Base-by-base conservation (phyloP, 805 yeast species). In the Starmera caribaea region DNA sequence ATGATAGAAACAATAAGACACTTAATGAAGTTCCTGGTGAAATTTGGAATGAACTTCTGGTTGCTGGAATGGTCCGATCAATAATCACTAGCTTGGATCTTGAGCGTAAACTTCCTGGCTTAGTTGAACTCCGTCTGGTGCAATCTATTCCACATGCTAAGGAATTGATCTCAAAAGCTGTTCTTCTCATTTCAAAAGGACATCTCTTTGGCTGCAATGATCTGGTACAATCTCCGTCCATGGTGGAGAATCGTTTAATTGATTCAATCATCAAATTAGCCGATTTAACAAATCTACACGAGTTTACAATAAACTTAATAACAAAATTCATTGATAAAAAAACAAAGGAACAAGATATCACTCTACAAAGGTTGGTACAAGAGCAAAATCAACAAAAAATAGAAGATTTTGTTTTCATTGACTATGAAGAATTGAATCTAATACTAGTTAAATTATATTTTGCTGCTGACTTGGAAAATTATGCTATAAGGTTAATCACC, bases 171-270 rank as follows among this genome's bases (percentile, higher is more conserved):
- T 5, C 40, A 0, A 42, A 40, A 14, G 30, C 51, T 16, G 36
- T 54, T 4, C 16, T 32, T 8, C 41, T 34, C 9, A 32, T 63
- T 2, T 50, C 51, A 10, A 55, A 40, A 29, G 95, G 95, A 5
- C 66, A 74, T 16, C 67, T 66, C 41, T 55, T 83, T 34, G 96
- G 96, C 5, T 73, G 81, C 36, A 66, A 65, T 5, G 69, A 79
- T 15, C 78, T 74, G 35, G 71, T 76, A 17, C 92, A 86, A 45
- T 74, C 71, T 41, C 80, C 96, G 2, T 72, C 81, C 1, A 50
- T 69, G 21, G 64, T 73, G 17, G 69, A 74, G 45, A 87, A 87
- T 58, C 77, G 74, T 55, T 66, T 87, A 41, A 79, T 84, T 16
- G 89, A 84, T 55, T 79, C 89, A 0, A 75, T 87, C 41, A 54